Base-by-base conservation (phyloP, 1,284 basidiomycete species). In the Sanghuangporus baumii region DNA sequence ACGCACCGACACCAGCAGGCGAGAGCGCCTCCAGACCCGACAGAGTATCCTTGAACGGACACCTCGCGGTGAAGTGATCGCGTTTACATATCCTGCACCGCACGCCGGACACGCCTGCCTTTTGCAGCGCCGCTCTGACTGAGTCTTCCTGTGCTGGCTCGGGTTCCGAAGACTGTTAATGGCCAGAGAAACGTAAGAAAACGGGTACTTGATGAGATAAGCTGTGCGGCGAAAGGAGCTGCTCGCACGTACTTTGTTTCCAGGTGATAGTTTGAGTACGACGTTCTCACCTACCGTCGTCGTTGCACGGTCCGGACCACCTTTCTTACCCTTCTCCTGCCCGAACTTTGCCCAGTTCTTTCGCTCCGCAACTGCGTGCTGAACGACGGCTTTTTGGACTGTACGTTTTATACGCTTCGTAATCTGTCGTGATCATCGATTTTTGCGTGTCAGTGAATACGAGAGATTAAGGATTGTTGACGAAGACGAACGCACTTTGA, bases 271-370 rank as follows among this genome's bases (percentile, higher is more conserved):
- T 75, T 95, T 96, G 72, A 99, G 80, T 18, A 82, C 74, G 36
- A 99, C 86, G 68, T 89, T 91, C 79, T 99, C 97, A 60, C 93
- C 96, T 47, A 99, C 91, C 1, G 96, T 97, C 2, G 97, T 99
- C 3, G 97, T 99, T 23, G 94, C 91, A 50, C 88, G 82, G 79
- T 98, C 93, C 9, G 96, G 96, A 6, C 97, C 97, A 5, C 91
- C 76, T 57, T 90, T 85, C 71, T 88, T 93, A 48, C 93, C 93
- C 75, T 87, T 91, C 77, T 99, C 97, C 69, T 85, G 81, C 3
- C 96, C 96, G 73, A 99, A 99, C 77, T 98, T 99, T 40, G 87
- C 73, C 95, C 94, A 98, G 66, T 85, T 87, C 76, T 97, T 92
- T 55, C 96, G 85, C 75, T 96, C 94, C 0, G 97, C 97, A 6